Evolutionary conservation across 345 rosid genomes (phyloP), one percentile per base, ranked within the genome.

Genomic region (Brassica incana): DNA sequence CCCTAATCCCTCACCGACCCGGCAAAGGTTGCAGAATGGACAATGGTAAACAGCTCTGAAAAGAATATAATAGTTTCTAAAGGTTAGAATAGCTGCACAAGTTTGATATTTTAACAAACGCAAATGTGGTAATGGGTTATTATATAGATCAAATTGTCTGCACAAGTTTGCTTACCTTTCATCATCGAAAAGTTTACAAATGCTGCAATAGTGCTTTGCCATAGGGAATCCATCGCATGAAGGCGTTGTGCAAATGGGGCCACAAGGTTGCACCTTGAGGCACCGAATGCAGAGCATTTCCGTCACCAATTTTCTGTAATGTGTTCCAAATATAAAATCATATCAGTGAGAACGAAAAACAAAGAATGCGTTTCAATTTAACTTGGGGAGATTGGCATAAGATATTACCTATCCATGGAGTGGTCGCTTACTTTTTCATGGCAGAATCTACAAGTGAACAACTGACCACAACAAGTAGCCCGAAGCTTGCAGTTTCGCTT

Each of bases 281-380:
- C 97, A 92, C 18, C 71, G 83, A 93, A 92, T 92, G 72, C 97
- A 92, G 88, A 92, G 91, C 94, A 92, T 92, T 84, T 92, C 97
- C 71, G 91, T 72, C 68, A 93, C 88, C 65, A 88, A 84, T 83
- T 92, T 90, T 86, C 97, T 90, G 89, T 4, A 45, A 76, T 33
- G 66, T 48, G 59, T 74, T 69, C 27, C 71, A 27, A 40, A 50
- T 36, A 62, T 33, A n/a, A 69, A 63, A 67, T 36, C 75, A 63
- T 69, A 52, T 69, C 50, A 69, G 0, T 27, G 45, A 68, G 60
- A 50, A 18, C 4, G 5, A 15, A n/a, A 16, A 20, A 35, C 5
- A 5, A 77, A 58, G 16, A 58, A 11, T 58, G 66, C 40, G 29
- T 65, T 71, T 16, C 20, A 25, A 66, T 65, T 61, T 11, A 40